Percentiles rank a stretch among this genome's conserved stretches.
These are phyloP conservation scores for Suhomyces canberraensis DNA, from an alignment of 805 yeast species.

Conservation along the genomic window DNA sequence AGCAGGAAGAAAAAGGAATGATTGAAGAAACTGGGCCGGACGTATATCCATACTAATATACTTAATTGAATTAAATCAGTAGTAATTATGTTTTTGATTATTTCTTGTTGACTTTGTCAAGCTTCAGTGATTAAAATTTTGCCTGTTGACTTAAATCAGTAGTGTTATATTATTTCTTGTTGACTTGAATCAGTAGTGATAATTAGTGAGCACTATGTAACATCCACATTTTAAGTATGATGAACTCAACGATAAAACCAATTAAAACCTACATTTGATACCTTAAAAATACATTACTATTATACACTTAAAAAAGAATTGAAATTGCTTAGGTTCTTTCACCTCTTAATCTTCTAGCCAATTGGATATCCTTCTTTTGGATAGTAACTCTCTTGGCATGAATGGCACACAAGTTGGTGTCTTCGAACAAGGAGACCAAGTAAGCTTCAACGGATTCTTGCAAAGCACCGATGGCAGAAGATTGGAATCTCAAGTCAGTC, in stretches of 20 bases:
- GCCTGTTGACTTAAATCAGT: too few relatives aligned
- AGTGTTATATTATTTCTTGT: too few relatives aligned
- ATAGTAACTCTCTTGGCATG: constrained; percentile 99
- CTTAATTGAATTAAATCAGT: neutral
- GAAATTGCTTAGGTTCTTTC: constrained; percentile 65
- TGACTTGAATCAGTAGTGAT: too few relatives aligned
- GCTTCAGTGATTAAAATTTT: too few relatives aligned
- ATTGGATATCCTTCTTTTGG: constrained; percentile 96
- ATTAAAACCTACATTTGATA: too few relatives aligned
- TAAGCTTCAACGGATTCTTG: constrained; percentile 99
- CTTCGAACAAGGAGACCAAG: constrained; percentile 93
- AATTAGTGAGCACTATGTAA: too few relatives aligned
- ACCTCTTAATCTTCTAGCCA: constrained; percentile 98
- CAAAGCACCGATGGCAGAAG: constrained; percentile 95
- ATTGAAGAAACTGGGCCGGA: constrained; percentile 37
- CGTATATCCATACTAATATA: constrained; percentile 39
- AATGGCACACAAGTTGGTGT: constrained; percentile 96
- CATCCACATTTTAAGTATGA: too few relatives aligned
- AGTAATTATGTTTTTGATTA: too few relatives aligned
- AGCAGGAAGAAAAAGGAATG: constrained; percentile 45
- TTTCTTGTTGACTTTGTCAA: too few relatives aligned
- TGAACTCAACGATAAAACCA: too few relatives aligned
- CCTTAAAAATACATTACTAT: constrained; percentile 11
- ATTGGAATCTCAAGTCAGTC: constrained; percentile 93
- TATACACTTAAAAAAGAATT: constrained; percentile 11